These are phyloP conservation scores for Ascochyta lentis DNA, from an alignment of 2,329 filamentous ascomycete genomes.

Conservation along the genomic window DNA sequence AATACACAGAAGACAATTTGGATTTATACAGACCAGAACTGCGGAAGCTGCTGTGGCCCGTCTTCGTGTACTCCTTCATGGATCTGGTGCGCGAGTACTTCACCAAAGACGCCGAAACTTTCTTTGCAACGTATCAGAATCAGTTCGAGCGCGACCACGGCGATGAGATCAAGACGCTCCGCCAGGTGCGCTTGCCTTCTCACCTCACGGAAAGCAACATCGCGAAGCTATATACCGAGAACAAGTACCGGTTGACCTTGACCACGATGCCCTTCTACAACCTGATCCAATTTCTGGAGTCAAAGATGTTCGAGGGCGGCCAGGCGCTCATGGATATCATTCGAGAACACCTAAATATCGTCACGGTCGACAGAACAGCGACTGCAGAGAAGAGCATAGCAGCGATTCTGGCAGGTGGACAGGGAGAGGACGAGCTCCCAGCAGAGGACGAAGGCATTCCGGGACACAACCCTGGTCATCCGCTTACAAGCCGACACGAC, in stretches of 20 bases:
- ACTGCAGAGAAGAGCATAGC: conserved; percentile 66
- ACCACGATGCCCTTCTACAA: conserved; percentile 83
- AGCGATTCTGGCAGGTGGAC: conserved; percentile 63
- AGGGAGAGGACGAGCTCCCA: conserved; percentile 62
- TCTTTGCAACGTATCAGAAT: conserved; percentile 72
- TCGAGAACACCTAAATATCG: conserved; percentile 64
- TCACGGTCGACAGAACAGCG: conserved; percentile 63
- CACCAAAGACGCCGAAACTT: conserved; percentile 72
- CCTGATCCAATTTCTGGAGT: conserved; percentile 86
- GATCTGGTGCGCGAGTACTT: conserved; percentile 77
- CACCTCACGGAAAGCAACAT: conserved; percentile 79
- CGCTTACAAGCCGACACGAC: conserved; percentile 64
- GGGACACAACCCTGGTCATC: conserved; percentile 70
- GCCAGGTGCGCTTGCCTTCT: conserved; percentile 74
- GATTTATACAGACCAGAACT: conserved; percentile 94
- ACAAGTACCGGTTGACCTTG: conserved; percentile 90
- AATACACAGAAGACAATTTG: conserved; percentile 89
- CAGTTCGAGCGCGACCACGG: conserved; percentile 78
- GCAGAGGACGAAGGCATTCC: conserved; percentile 73
- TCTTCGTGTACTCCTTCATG: conserved; percentile 92
- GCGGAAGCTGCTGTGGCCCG: conserved; percentile 84
- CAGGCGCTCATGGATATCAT: conserved; percentile 78
- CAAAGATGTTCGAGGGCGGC: conserved; percentile 82
- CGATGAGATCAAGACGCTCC: conserved; percentile 80
- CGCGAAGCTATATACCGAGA: conserved; percentile 81